Evolutionary conservation across 306 rosid genomes (phyloP).

Genomic region (Dryas alaskensis): DNA sequence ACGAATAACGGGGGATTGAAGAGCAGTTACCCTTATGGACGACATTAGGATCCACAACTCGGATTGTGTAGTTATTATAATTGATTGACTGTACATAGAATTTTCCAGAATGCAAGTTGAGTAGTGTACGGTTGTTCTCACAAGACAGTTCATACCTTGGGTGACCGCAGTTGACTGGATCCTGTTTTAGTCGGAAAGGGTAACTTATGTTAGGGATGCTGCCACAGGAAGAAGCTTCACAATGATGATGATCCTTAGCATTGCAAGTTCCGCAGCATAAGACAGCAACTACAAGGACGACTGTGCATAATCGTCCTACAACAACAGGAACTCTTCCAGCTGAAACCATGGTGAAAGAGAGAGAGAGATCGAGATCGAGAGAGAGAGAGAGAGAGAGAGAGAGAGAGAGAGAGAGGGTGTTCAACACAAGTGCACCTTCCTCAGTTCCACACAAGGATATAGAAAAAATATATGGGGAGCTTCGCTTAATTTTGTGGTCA

Average conservation of each 20-base stretch:
- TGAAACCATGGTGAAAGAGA: too few relatives aligned
- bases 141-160: neutral
- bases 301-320: too few relatives aligned
- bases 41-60: conserved; percentile 21
- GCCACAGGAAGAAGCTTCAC: neutral
- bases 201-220: neutral
- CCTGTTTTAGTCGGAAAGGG: conserved; percentile 1
- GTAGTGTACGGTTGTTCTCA: neutral
- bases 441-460: too few relatives aligned
- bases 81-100: conserved; percentile 7
- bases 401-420: too few relatives aligned
- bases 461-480: too few relatives aligned
- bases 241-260: neutral
- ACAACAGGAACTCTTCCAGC: too few relatives aligned
- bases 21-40: neutral
- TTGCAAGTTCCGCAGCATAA: too few relatives aligned
- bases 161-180: neutral
- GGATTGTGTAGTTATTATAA: conserved; percentile 26
- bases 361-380: too few relatives aligned
- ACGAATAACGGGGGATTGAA: conserved; percentile 6
- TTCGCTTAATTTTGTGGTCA: too few relatives aligned
- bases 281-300: neutral
- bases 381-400: too few relatives aligned
- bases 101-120: neutral
- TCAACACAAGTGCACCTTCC: too few relatives aligned